Evolutionary conservation across 306 rosid species (phyloP), one percentile per base, ranked within the genome.

Genomic region (Cucumis hystrix): DNA sequence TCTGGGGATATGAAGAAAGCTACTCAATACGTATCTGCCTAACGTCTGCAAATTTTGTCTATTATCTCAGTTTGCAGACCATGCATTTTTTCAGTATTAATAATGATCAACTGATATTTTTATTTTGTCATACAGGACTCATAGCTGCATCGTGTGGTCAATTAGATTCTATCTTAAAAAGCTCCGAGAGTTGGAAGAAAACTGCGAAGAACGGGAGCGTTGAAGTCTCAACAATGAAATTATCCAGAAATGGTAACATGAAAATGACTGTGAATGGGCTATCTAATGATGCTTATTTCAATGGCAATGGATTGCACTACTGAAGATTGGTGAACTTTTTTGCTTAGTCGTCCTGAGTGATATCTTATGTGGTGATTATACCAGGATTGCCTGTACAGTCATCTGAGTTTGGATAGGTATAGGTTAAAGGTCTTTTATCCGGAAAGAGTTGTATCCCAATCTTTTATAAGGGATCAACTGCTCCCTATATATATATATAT

Each of bases 111-210:
- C 25, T 11, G 33, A 10, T 55, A 41, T 67, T 11, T 33, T 65
- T 65, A 52, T 43, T 61, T 78, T 70, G 69, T 65, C 25, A 28
- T 80, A 73, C 83, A 93, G 98, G 98, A 76, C 91, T 94, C 41
- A 82, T 91, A 51, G 95, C 87, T 64, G 97, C 98, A 17, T 87
- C 97, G 80, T 83, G 98, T 58, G 86, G 97, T 63, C 78, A 89
- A 80, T 73, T 90, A 79, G 96, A 89, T 64, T 81, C 76, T 59
- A 77, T 86, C 28, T 78, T 89, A 43, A 91, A 76, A 39, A 77
- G 78, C 61, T 83, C 69, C n/a, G 85, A 88, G 74, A 85, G 47
- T 70, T 78, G 57, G 67, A 82, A 78, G 77, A 81, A 37, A 25
- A 30, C 71, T 18, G 51, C 41, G 17, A 91, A 82, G 17, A 87